Conservation (phyloP, 2,329 filamentous ascomycete genomes). For the Fusarium metavorans region DNA sequence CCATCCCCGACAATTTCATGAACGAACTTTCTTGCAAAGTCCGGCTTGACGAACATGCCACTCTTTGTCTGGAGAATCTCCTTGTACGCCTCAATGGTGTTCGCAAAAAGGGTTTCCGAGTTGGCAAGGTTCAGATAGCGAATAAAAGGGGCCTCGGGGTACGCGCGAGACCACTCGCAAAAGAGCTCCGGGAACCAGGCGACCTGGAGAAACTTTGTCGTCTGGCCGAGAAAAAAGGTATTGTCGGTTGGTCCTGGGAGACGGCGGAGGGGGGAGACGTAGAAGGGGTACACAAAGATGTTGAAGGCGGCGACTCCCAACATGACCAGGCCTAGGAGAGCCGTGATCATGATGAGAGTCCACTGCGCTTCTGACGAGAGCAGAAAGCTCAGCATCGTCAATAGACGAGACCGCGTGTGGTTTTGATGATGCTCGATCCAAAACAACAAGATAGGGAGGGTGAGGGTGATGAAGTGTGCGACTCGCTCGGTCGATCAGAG, state of each 20-base stretch:
- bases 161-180: constrained; percentile 45
- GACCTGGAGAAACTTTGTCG: constrained; percentile 46
- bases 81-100: constrained; percentile 42
- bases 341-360: background rate
- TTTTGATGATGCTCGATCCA: background rate
- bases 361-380: background rate
- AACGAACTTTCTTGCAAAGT: constrained; percentile 41
- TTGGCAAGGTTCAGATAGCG: constrained; percentile 46
- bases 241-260: constrained; percentile 58
- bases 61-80: constrained; percentile 45
- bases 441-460: background rate
- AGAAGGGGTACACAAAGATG: constrained; percentile 56
- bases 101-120: constrained; percentile 42
- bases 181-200: constrained; percentile 46
- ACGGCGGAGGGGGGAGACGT: constrained; percentile 57
- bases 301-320: constrained; percentile 17
- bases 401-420: background rate
- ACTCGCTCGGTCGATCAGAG: background rate
- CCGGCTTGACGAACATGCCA: constrained; percentile 44
- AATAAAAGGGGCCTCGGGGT: constrained; percentile 45
- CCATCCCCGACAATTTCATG: constrained; percentile 47
- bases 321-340: background rate
- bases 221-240: constrained; percentile 55
- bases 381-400: constrained; percentile 1
- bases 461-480: background rate